These are phyloP conservation scores for Laburnicola sp. DNA, from an alignment of 2,329 filamentous ascomycete genomes.

Conservation along the genomic window DNA sequence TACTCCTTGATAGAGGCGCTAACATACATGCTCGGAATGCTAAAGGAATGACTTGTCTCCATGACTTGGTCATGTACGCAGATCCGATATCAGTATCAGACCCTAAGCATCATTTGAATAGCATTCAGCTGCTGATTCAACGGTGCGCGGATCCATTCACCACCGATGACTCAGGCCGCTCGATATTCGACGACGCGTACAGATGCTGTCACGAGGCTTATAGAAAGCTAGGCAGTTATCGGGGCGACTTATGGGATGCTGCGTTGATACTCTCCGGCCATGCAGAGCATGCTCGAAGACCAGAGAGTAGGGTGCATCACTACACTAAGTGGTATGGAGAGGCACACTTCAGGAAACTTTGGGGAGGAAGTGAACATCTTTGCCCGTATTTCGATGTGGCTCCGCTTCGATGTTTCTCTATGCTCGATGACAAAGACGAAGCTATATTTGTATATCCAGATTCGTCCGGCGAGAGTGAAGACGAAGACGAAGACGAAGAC, in stretches of 20 bases:
- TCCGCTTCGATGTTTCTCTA: not conserved
- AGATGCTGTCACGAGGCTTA: not conserved
- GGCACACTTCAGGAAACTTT: not conserved
- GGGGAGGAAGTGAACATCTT: not conserved
- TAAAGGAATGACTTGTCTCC: slow-evolving; percentile 5
- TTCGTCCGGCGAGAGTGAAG: not conserved
- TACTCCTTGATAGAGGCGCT: slow-evolving; percentile 4
- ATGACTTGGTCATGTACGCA: not conserved
- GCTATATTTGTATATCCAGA: not conserved
- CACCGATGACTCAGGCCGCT: not conserved
- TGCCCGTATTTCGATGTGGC: not conserved
- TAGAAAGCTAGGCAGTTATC: not conserved
- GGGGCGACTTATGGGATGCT: slow-evolving; percentile 10
- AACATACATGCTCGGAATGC: slow-evolving; percentile 7
- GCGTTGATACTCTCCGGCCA: slow-evolving; percentile 1
- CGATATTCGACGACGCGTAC: slow-evolving; percentile 5
- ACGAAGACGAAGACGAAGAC: not conserved
- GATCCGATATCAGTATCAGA: not conserved
- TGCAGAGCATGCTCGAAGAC: not conserved
- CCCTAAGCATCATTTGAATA: not conserved
- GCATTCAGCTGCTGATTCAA: slow-evolving; percentile 3
- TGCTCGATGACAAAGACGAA: not conserved
- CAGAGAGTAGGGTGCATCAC: not conserved
- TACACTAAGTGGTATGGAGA: not conserved
- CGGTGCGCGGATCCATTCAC: slow-evolving; percentile 6